These are phyloP conservation scores for Nakaseomyces nivariensis DNA, from an alignment of 1,139 yeast species.

Conservation along the genomic window DNA sequence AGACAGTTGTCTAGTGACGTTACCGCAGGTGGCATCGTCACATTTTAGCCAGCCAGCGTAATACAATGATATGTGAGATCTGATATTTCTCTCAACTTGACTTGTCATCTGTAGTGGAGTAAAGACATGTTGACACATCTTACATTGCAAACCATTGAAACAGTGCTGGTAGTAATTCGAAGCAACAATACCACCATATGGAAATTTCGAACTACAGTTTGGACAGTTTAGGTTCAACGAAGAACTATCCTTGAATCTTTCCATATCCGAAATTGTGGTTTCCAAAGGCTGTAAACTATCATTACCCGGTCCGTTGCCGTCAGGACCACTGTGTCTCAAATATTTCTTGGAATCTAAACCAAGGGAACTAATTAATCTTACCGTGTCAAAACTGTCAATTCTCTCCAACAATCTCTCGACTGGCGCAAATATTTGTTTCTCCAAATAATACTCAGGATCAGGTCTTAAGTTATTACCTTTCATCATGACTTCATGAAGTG, in stretches of 20 bases:
- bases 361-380: conserved; percentile 63
- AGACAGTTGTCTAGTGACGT: conserved; percentile 72
- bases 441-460: conserved; percentile 72
- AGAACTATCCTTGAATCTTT: conserved; percentile 63
- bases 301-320: conserved; percentile 30
- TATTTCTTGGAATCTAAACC: conserved; percentile 69
- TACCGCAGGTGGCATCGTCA: conserved; percentile 77
- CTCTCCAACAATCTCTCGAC: conserved; percentile 78
- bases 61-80: conserved; percentile 62
- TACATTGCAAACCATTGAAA: conserved; percentile 64
- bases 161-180: conserved; percentile 51
- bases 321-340: conserved; percentile 38
- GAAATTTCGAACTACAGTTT: conserved; percentile 49
- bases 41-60: conserved; percentile 82
- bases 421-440: conserved; percentile 85
- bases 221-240: conserved; percentile 49
- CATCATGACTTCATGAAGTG: conserved; percentile 59
- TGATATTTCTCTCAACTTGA: conserved; percentile 63
- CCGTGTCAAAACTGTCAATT: conserved; percentile 79
- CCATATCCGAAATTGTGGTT: conserved; percentile 69
- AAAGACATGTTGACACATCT: conserved; percentile 45
- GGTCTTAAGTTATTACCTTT: conserved; percentile 46
- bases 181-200: conserved; percentile 64
- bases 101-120: conserved; percentile 48
- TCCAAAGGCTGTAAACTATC: conserved; percentile 68